Base-by-base conservation (phyloP, 2,329 filamentous ascomycete species). In the Ophidiomyces ophidiicola region DNA sequence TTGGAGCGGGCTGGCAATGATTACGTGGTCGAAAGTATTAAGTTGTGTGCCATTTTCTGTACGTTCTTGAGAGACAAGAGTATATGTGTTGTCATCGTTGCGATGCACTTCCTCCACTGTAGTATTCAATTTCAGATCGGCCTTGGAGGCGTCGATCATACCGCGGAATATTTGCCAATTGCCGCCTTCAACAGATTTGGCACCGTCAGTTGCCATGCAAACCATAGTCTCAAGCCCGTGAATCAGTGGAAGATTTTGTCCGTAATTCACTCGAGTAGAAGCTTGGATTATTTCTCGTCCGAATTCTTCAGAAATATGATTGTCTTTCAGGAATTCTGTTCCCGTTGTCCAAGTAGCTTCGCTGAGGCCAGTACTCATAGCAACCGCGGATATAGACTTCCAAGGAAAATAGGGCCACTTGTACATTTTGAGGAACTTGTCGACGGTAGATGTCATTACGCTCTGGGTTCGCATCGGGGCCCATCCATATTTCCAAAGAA, bases 81-180 rank as follows among this genome's bases (percentile, higher is more conserved):
- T 63, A 45, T 74, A 67, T 3, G 59, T 58, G 21, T 63, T 57
- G 1, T 60, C 49, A 0, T 51, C 42, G 11, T 52, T 44, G 53
- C 59, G 43, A 55, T 62, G 56, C 35, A 93, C 74, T 3, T 64
- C 65, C 0, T 69, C 67, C 1, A 94, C 80, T 0, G 73, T 68
- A 0, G 80, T 82, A 50, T 87, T 81, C 17, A 82, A 64, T 26
- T 66, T 63, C 4, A 87, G 48, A 0, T 66, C 59, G 0, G 82
- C 77, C 2, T 69, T 63, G 1, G 83, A 80, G 0, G 67, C 62
- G 25, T 72, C 67, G 1, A 88, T 64, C 81, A 94, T 92, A 31
- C 70, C 64, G n/a, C 79, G 71, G 54, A 98, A 98, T 39, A 98
- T 94, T 51, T 76, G 78, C 86, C 87, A 96, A 58, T 96, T 98